A percentile compares a stretch with the other conserved stretches of the same genome.
Conservation (phyloP, 2,329 filamentous ascomycete species). For the Magnaporthiopsis poae region DNA sequence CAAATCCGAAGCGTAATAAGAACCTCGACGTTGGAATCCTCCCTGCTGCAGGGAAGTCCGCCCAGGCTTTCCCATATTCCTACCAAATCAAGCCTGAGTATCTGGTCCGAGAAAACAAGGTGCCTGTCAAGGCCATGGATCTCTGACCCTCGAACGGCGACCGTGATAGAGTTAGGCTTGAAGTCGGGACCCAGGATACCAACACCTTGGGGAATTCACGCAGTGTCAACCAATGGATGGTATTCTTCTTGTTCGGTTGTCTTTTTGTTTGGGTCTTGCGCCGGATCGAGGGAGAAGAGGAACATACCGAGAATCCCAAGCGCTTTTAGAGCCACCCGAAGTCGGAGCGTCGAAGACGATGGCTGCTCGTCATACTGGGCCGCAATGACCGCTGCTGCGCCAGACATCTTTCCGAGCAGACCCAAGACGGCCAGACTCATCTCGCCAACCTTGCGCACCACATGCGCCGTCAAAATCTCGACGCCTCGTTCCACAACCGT, state of each 20-base stretch:
- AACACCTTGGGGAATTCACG: background rate
- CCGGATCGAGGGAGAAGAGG: too few species aligned
- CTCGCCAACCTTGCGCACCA: constrained; percentile 46
- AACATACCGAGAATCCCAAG: constrained; percentile 64
- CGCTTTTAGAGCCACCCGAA: constrained; percentile 57
- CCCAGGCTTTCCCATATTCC: background rate
- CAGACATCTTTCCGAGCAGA: constrained; percentile 80
- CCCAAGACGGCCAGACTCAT: constrained; percentile 62
- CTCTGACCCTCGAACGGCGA: background rate
- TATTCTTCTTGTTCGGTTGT: background rate
- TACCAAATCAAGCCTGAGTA: background rate
- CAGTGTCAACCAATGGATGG: background rate
- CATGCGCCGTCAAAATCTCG: constrained; percentile 72
- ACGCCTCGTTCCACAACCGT: constrained; percentile 58
- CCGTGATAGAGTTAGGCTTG: background rate
- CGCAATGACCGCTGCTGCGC: constrained; percentile 63
- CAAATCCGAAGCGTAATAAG: background rate
- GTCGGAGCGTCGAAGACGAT: constrained; percentile 53
- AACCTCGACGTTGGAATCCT: background rate
- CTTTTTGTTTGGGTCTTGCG: too few species aligned
- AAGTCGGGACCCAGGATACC: background rate
- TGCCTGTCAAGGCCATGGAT: background rate
- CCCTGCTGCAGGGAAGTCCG: background rate
- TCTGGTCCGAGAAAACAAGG: background rate
- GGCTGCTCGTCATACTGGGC: constrained; percentile 42